Evolutionary conservation across 176 grass and related monocot species (phyloP).

Genomic region (Cymbopogon citratus): DNA sequence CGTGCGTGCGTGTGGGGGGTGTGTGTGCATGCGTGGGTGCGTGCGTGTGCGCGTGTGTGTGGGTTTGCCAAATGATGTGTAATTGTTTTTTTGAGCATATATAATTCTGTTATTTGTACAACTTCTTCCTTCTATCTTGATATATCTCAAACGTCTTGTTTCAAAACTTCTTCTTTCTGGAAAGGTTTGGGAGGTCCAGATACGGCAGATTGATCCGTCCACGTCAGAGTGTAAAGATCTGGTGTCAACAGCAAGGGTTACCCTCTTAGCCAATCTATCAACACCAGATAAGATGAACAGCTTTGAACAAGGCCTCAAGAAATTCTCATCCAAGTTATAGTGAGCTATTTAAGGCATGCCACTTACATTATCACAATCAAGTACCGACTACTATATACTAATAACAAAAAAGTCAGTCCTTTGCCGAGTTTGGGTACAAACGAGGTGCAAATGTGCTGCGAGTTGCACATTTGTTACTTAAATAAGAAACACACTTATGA

Average conservation of each 20-base stretch:
- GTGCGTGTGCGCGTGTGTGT: background rate
- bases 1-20: too few relatives aligned
- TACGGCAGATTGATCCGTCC: constrained; percentile 46
- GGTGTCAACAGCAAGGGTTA: constrained; percentile 59
- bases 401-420: background rate
- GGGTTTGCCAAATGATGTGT: background rate
- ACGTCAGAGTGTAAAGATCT: constrained; percentile 45
- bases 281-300: constrained; percentile 29
- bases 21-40: too few relatives aligned
- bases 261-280: constrained; percentile 42
- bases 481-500: background rate
- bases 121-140: background rate
- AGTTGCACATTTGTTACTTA: background rate
- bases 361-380: background rate
- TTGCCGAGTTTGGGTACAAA: background rate
- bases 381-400: too few relatives aligned
- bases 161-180: background rate
- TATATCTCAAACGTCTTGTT: background rate
- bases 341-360: background rate
- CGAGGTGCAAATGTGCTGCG: too few relatives aligned
- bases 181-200: constrained; percentile 80
- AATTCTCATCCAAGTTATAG: constrained; percentile 65
- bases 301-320: constrained; percentile 46
- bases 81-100: background rate
- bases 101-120: background rate